Percentiles rank a stretch among this genome's conserved stretches.
Conservation (phyloP, 116 monocot genomes). For the Dioscorea cayenensis region DNA sequence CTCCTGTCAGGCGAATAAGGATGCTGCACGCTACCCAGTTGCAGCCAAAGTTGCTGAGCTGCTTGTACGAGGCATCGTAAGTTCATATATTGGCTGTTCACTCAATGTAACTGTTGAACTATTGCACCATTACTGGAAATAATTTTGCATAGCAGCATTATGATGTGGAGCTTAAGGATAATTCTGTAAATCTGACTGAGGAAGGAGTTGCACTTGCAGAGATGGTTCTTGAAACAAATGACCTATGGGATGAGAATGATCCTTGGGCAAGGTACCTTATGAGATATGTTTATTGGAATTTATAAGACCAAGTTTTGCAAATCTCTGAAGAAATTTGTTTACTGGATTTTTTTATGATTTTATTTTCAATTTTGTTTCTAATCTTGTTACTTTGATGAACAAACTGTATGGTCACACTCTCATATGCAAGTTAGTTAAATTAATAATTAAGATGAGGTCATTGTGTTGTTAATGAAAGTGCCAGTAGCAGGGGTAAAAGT, state of each 20-base stretch:
- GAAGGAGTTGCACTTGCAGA: constrained; percentile 91
- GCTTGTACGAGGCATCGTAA: constrained; percentile 69
- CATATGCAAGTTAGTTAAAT: background rate
- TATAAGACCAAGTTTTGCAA: background rate
- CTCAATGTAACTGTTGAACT: background rate
- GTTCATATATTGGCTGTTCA: constrained; percentile 13
- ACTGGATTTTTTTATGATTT: background rate
- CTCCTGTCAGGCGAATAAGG: constrained; percentile 66
- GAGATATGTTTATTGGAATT: background rate
- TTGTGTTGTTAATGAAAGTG: background rate
- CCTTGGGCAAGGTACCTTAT: constrained; percentile 89
- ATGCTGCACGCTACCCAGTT: constrained; percentile 94
- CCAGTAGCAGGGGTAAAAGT: background rate
- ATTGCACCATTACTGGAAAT: background rate
- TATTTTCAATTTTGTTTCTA: background rate
- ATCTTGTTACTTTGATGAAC: background rate
- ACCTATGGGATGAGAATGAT: constrained; percentile 99
- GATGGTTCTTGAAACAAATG: constrained; percentile 88
- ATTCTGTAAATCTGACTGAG: constrained; percentile 87
- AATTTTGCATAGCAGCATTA: constrained; percentile 69
- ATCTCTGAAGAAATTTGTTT: background rate
- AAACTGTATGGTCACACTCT: background rate
- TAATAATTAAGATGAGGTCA: background rate
- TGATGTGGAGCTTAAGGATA: constrained; percentile 83
- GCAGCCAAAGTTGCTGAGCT: constrained; percentile 94